Evolutionary conservation across 345 rosid genomes (phyloP).

Genomic region (Sisymbrium altissimum): DNA sequence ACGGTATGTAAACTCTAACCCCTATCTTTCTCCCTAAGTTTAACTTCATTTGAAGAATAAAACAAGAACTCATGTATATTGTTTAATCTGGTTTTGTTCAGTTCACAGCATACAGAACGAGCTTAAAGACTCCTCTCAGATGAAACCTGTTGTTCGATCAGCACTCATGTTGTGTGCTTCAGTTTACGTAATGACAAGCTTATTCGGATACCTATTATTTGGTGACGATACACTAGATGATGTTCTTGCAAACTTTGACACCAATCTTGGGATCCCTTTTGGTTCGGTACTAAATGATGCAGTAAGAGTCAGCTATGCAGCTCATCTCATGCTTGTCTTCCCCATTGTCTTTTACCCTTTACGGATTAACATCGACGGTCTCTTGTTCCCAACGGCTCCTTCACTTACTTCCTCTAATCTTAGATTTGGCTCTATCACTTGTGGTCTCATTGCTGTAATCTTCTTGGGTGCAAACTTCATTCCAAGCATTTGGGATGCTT

Average conservation of each 20-base stretch:
- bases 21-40: background rate
- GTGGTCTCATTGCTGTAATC: conserved; percentile 55
- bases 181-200: conserved; percentile 70
- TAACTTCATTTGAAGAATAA: background rate
- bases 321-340: conserved; percentile 91
- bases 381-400: conserved; percentile 66
- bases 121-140: conserved; percentile 67
- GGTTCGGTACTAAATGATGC: conserved; percentile 69
- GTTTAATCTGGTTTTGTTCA: conserved; percentile 26
- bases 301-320: conserved; percentile 82
- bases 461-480: conserved; percentile 82
- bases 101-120: conserved; percentile 93
- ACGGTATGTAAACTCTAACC: conserved; percentile 42
- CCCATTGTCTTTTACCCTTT: conserved; percentile 81
- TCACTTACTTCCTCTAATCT: conserved; percentile 50
- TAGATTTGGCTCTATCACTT: conserved; percentile 64
- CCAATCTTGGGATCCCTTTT: conserved; percentile 73
- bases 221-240: conserved; percentile 79
- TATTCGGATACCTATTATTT: conserved; percentile 85
- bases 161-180: conserved; percentile 66
- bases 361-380: conserved; percentile 80
- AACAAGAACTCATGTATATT: background rate
- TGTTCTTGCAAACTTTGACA: conserved; percentile 89
- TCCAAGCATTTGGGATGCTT: conserved; percentile 98
- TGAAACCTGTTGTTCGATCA: conserved; percentile 61